A percentile compares a stretch with the other conserved stretches of the same genome.
phyloP scores from a whole-genome alignment of 108 stramenopile genomes.

The Cyclotella atomus region DNA sequence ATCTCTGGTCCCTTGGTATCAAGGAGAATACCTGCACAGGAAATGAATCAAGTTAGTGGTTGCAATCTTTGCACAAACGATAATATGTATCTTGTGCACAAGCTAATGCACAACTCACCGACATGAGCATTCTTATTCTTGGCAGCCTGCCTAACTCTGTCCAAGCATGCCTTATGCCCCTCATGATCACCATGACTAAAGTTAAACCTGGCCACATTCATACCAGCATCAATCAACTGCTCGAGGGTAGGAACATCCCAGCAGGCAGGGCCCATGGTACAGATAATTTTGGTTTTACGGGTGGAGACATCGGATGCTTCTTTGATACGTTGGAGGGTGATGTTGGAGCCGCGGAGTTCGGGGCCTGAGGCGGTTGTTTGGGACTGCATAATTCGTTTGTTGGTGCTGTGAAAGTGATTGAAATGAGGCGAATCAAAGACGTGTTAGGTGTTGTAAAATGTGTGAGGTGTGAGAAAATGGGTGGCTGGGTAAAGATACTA shows the following conservation, averaged over 20 bases:
- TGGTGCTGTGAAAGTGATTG: no score
- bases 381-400: no score
- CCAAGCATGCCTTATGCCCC: constrained; percentile 81
- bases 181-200: constrained; percentile 88
- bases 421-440: no score
- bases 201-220: constrained; percentile 95
- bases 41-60: no score
- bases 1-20: constrained; percentile 98
- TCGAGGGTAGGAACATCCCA: constrained; percentile 83
- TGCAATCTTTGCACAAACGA: no score
- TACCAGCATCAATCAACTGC: constrained; percentile 85
- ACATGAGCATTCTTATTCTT: constrained; percentile 74
- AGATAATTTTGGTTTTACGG: constrained; percentile 88
- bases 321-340: constrained; percentile 55
- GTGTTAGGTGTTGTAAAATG: no score
- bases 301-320: constrained; percentile 48
- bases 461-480: no score
- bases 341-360: constrained; percentile 61
- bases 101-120: constrained; percentile 67
- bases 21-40: constrained; percentile 79
- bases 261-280: constrained; percentile 90
- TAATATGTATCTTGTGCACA: no score
- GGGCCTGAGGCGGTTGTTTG: constrained; percentile 64
- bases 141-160: constrained; percentile 80
- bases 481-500: no score